Base-by-base conservation (phyloP, 179 eudicot species). In the Monotropa hypopitys region DNA sequence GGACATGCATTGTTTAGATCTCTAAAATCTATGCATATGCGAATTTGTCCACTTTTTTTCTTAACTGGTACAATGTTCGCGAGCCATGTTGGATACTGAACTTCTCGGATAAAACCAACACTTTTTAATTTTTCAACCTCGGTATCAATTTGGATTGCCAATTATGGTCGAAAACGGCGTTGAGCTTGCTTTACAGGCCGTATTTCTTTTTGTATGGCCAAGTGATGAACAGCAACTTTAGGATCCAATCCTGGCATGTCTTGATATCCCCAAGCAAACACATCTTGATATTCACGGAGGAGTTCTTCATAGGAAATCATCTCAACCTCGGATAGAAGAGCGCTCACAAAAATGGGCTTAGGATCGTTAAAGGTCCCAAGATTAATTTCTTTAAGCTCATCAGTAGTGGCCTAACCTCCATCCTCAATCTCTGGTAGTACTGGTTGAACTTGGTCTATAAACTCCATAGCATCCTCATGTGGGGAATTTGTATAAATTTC, bases 391-490 rank as follows among this genome's bases (percentile, higher is more conserved):
- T 40, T 62, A 1, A 75, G 67, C 7, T 61, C 56, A 11, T 61
- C 70, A 28, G 61, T 16, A 13, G 45, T 61, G 7, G 78, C 30
- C 11, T 59, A 26, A 7, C 67, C 40, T 2, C 78, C 78, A 3
- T 75, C 78, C 43, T 75, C 70, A 21, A 75, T n/a, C 13, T 28
- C 7, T 0, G 70, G 42, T 33, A 68, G 68, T 32, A 68, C 67
- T 0, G 62, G 30, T 21, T 56, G 62, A 56, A 4, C 16, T 56
- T n/a, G 28, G 0, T 56, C 9, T 4, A 56, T 56, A 1, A n/a
- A 56, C n/a, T 57, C 30, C 0, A 7, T 4, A 21, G 32, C 21
- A 6, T 57, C 32, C 0, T 57, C 3, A 1, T 7, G 10, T 7
- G n/a, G 5, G 20, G 23, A 18, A 54, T 54, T 16, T 20, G 4